Conservation (phyloP, 805 yeast species). For the Barnettozyma salicaria region DNA sequence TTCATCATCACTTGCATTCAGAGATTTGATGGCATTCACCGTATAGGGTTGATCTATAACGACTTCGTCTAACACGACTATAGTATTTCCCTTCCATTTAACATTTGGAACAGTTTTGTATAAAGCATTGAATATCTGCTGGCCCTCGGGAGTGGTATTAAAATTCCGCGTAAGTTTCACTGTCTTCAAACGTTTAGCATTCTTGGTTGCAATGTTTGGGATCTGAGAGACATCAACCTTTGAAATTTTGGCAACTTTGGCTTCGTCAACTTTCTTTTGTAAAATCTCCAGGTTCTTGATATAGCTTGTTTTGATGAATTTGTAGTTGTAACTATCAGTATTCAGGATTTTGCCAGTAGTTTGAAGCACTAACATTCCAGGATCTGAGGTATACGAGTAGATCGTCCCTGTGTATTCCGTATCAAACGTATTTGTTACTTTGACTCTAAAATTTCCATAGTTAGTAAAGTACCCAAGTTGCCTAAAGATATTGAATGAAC, state of each 20-base stretch:
- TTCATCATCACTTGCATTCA: slow-evolving; percentile 9
- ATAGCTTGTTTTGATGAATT: slow-evolving; percentile 50
- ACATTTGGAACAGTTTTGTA: slow-evolving; percentile 40
- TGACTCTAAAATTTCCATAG: no score
- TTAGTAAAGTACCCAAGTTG: no score
- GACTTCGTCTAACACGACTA: slow-evolving; percentile 42
- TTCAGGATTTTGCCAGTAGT: slow-evolving; percentile 6
- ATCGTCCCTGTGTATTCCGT: slow-evolving; percentile 54
- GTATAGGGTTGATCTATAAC: slow-evolving; percentile 40
- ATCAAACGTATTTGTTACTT: slow-evolving; percentile 54
- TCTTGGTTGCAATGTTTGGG: slow-evolving; percentile 15
- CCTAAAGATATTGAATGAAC: slow-evolving; percentile 1
- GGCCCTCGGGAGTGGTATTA: slow-evolving; percentile 38
- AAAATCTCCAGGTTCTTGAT: slow-evolving; percentile 46
- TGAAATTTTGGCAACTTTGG: slow-evolving; percentile 16
- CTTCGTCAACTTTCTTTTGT: slow-evolving; percentile 32
- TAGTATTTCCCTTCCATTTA: slow-evolving; percentile 38
- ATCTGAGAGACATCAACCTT: slow-evolving; percentile 14
- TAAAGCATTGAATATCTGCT: slow-evolving; percentile 37
- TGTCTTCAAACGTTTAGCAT: slow-evolving; percentile 21
- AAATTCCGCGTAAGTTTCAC: slow-evolving; percentile 28
- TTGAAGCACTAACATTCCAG: slow-evolving; percentile 31
- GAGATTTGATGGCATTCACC: slow-evolving; percentile 20
- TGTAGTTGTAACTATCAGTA: slow-evolving; percentile 30
- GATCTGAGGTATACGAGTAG: slow-evolving; percentile 49